Evolutionary conservation across 2,329 filamentous ascomycete genomes (phyloP).

Genomic region (Penicillium paneum): DNA sequence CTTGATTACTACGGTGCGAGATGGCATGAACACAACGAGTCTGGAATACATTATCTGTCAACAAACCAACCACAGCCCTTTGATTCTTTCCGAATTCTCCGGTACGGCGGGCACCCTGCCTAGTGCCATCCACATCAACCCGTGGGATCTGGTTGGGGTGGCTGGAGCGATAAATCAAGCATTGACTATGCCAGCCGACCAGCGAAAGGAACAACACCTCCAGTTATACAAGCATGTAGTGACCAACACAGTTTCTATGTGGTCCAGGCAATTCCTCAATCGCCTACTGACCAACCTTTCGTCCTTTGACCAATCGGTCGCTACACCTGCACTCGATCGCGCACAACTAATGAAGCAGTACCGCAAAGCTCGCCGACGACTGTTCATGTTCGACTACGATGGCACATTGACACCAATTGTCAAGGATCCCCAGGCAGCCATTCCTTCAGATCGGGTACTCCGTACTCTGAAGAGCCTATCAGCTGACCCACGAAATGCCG

Average conservation of each 20-base stretch:
- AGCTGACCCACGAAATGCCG: slow-evolving; percentile 73
- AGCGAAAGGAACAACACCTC: slow-evolving; percentile 66
- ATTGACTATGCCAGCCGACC: slow-evolving; percentile 67
- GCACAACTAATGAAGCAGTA: slow-evolving; percentile 70
- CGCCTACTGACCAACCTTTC: slow-evolving; percentile 76
- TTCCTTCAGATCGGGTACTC: slow-evolving; percentile 80
- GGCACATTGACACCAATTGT: slow-evolving; percentile 95
- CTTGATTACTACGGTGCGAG: slow-evolving; percentile 89
- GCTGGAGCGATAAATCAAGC: slow-evolving; percentile 79
- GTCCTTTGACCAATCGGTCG: slow-evolving; percentile 68
- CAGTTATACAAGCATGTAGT: slow-evolving; percentile 80
- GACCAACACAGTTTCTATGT: slow-evolving; percentile 78
- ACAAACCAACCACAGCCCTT: slow-evolving; percentile 76
- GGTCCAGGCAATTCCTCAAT: slow-evolving; percentile 76
- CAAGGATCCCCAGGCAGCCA: slow-evolving; percentile 80
- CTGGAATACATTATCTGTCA: slow-evolving; percentile 93
- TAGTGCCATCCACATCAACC: slow-evolving; percentile 92
- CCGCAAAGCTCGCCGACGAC: slow-evolving; percentile 67
- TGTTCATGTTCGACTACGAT: slow-evolving; percentile 99
- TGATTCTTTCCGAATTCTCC: slow-evolving; percentile 95
- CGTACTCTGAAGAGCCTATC: slow-evolving; percentile 75
- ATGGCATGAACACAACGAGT: slow-evolving; percentile 97
- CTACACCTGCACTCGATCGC: slow-evolving; percentile 79
- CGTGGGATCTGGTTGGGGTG: slow-evolving; percentile 84
- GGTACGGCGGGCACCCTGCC: slow-evolving; percentile 83